Conservation (phyloP, 495 filamentous ascomycete species). For the Platismatia glauca region DNA sequence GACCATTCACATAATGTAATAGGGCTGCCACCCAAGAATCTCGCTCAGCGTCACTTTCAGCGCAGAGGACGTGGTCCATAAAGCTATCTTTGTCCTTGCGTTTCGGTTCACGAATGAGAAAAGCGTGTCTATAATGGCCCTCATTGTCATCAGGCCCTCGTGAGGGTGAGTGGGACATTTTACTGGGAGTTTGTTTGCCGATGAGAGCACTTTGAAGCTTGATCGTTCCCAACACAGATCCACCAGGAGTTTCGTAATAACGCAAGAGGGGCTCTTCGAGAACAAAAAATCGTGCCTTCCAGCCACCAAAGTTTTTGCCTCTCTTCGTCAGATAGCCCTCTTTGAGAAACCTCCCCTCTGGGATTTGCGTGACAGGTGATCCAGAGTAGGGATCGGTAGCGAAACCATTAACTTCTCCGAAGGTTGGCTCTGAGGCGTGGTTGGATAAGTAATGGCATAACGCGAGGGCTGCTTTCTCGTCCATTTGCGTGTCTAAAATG, state of each 20-base stretch:
- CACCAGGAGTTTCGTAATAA: conserved; percentile 86
- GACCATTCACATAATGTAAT: conserved; percentile 78
- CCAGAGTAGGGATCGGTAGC: conserved; percentile 38
- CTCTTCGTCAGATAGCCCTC: conserved; percentile 92
- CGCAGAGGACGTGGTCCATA: conserved; percentile 91
- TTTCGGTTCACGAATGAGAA: conserved; percentile 89
- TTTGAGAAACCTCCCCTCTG: conserved; percentile 61
- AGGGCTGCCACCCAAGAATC: conserved; percentile 90
- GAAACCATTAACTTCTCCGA: conserved; percentile 48
- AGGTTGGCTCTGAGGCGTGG: conserved; percentile 69
- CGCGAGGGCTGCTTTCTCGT: conserved; percentile 66
- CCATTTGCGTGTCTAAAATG: conserved; percentile 71
- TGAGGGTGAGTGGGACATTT: conserved; percentile 49
- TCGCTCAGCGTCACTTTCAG: conserved; percentile 86
- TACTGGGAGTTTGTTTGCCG: conserved; percentile 70
- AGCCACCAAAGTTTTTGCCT: conserved; percentile 98
- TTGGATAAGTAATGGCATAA: conserved; percentile 84
- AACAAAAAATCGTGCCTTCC: conserved; percentile 93
- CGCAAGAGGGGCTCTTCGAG: conserved; percentile 81
- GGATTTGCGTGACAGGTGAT: conserved; percentile 37
- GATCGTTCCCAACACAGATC: conserved; percentile 84
- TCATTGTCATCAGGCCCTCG: conserved; percentile 64
- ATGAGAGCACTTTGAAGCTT: conserved; percentile 87
- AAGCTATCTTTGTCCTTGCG: conserved; percentile 85
- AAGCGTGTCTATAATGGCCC: conserved; percentile 93